Evolutionary conservation across 352 stramenopile species (phyloP), one percentile per base, ranked within the genome.

Genomic region (Phytophthora multivora): DNA sequence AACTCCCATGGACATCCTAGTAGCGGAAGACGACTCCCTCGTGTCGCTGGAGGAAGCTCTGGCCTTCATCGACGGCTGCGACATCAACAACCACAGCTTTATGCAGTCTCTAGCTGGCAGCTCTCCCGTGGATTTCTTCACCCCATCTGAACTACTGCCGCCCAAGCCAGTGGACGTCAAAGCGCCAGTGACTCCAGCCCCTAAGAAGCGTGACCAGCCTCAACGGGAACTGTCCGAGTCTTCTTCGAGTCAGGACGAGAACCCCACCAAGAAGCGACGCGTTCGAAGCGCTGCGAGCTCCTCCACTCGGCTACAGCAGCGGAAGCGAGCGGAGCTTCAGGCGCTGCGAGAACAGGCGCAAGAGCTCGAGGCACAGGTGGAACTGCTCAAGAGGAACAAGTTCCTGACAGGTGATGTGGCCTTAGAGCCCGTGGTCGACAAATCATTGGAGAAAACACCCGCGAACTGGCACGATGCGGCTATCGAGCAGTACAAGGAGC

Each of bases 11-110:
- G 45, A 65, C 8, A 15, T 71, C 18, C n/a, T 75, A 5, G 35
- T 69, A 23, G 43, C 51, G 1, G 63, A 70, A 19, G 68, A 64
- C 25, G 68, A 70, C 18, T 40, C 45, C 28, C 21, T 63, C 33
- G 53, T 66, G 23, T 63, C 68, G 25, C 54, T 76, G 2, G 59
- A 73, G 16, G 59, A 73, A 41, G 53, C 59, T 7, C 38, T 73
- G 7, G 58, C 68, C 21, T 70, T 76, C 39, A 63, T 76, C 36
- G 63, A 76, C 36, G 25, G 39, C 36, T 66, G 26, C 25, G 68
- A 70, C 0, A 26, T 30, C 12, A 25, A 18, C 4, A 47, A 60
- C 4, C 5, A 51, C 2, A 42, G 19, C 4, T 35, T 56, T 2
- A 57, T 47, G n/a, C 54, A 65, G 4, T 45, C 36, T 18, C 48